Evolutionary conservation across 257 asterid species (phyloP).

Genomic region (Solanum pennellii): DNA sequence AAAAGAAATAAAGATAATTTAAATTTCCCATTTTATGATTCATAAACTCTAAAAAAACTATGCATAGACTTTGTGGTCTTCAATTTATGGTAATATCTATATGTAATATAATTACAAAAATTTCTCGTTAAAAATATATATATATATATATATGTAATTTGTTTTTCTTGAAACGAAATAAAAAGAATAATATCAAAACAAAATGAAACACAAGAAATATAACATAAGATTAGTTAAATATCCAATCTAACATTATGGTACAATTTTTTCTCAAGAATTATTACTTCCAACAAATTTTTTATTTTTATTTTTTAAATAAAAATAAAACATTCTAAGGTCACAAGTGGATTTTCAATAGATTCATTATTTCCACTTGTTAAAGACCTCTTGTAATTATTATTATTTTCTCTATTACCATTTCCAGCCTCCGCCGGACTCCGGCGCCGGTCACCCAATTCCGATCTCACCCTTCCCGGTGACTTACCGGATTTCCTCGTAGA

Average conservation of each 20-base stretch:
- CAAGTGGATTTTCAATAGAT: slow-evolving; percentile 76
- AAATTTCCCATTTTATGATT: too few relatives aligned
- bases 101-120: too few relatives aligned
- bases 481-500: slow-evolving; percentile 37
- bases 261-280: neutral
- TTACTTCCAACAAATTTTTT: neutral
- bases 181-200: too few relatives aligned
- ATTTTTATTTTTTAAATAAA: slow-evolving; percentile 28
- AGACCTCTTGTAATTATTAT: slow-evolving; percentile 15
- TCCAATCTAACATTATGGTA: neutral
- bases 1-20: too few relatives aligned
- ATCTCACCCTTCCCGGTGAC: slow-evolving; percentile 47
- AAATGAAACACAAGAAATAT: too few relatives aligned
- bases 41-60: neutral
- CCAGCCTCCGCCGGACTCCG: slow-evolving; percentile 7
- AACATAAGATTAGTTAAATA: neutral
- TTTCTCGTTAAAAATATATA: too few relatives aligned
- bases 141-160: too few relatives aligned
- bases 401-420: neutral
- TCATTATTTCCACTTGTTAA: slow-evolving; percentile 35
- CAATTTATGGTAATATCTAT: too few relatives aligned
- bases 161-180: too few relatives aligned
- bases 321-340: slow-evolving; percentile 84
- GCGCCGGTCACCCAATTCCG: slow-evolving; percentile 38
- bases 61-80: too few relatives aligned